Conservation (phyloP, 768 basidiomycete genomes). For the Dictyophora rubrovolvata region DNA sequence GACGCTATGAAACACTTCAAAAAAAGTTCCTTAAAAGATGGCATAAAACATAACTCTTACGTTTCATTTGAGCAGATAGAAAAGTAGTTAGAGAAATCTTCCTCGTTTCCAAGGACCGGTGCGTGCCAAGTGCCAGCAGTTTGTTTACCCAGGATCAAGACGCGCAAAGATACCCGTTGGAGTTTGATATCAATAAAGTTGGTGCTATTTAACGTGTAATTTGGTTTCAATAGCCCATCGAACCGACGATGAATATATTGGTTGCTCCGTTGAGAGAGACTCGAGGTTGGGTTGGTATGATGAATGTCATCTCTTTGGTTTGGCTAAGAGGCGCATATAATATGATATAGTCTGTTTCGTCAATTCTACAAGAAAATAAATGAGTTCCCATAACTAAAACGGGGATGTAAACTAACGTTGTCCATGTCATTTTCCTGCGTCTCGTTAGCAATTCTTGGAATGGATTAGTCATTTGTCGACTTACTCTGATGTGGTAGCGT, state of each 20-base stretch:
- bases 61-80: slow-evolving; percentile 35
- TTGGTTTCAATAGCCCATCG: slow-evolving; percentile 31
- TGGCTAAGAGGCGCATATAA: slow-evolving; percentile 33
- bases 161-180: slow-evolving; percentile 20
- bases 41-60: slow-evolving; percentile 17
- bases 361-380: slow-evolving; percentile 24
- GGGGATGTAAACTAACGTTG: slow-evolving; percentile 28
- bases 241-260: slow-evolving; percentile 23
- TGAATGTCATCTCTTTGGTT: slow-evolving; percentile 34
- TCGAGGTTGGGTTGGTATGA: slow-evolving; percentile 22
- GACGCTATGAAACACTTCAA: slow-evolving; percentile 19
- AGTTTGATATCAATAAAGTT: slow-evolving; percentile 26
- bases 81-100: slow-evolving; percentile 32
- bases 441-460: neutral
- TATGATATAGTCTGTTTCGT: slow-evolving; percentile 31
- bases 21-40: neutral
- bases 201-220: slow-evolving; percentile 26
- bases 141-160: slow-evolving; percentile 34
- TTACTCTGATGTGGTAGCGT: slow-evolving; percentile 37
- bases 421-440: slow-evolving; percentile 42
- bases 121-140: slow-evolving; percentile 42
- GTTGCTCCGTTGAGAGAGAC: slow-evolving; percentile 22
- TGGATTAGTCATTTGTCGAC: slow-evolving; percentile 10
- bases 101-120: slow-evolving; percentile 30
- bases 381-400: neutral